Conservation (phyloP, 345 rosid genomes). For the Punica granatum region DNA sequence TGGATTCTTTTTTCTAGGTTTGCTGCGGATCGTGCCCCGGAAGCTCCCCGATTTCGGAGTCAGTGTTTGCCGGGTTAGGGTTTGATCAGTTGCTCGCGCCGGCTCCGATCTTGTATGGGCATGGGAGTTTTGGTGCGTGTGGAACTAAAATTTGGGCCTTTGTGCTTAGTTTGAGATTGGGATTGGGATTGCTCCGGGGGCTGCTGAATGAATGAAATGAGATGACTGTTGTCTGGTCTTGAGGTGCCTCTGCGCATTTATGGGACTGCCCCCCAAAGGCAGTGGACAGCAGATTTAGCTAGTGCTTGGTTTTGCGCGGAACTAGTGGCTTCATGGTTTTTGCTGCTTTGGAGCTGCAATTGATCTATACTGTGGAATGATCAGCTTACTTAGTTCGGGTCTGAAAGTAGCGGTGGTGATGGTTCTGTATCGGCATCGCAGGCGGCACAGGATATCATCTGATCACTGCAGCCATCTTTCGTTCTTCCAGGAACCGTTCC, state of each 20-base stretch:
- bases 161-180: neutral
- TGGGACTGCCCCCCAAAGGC: constrained; percentile 26
- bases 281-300: constrained; percentile 29
- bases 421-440: constrained; percentile 21
- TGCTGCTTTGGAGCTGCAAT: constrained; percentile 7
- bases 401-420: constrained; percentile 20
- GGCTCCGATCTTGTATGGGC: neutral
- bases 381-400: constrained; percentile 2
- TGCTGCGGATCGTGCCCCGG: constrained; percentile 1
- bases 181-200: constrained; percentile 16
- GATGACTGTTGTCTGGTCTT: neutral
- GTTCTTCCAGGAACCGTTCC: constrained; percentile 25
- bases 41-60: neutral
- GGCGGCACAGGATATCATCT: constrained; percentile 16
- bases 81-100: neutral
- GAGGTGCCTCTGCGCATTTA: constrained; percentile 14
- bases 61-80: neutral
- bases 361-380: constrained; percentile 13
- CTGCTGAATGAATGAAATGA: constrained; percentile 9
- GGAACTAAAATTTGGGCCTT: neutral
- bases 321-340: constrained; percentile 14
- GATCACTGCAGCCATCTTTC: constrained; percentile 10
- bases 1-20: neutral
- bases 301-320: constrained; percentile 8
- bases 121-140: neutral